Evolutionary conservation across 805 yeast species (phyloP), one percentile per base, ranked within the genome.

Genomic region (Yarrowia sp.): DNA sequence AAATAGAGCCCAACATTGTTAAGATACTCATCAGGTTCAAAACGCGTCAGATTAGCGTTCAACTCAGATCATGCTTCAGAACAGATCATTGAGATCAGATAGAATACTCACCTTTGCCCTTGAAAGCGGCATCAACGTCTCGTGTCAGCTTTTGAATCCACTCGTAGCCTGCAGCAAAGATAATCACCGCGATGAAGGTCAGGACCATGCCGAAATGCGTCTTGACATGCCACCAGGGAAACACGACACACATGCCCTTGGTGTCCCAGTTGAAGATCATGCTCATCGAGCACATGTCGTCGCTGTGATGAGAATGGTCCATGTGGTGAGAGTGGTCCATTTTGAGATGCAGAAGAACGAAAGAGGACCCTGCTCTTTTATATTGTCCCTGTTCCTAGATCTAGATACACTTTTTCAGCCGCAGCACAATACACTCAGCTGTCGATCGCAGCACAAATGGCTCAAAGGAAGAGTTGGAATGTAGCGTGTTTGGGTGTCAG

Each of bases 181-280:
- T 64, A 0, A 77, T 77, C 24, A 88, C 77, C 0, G 80, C 78
- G 0, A 81, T 10, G 36, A 87, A 69, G 1, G 90, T 79, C 6
- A 82, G 62, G 1, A 86, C 7, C 51, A 89, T 79, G 6, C 83
- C 85, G 2, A 72, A 41, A 6, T 74, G 68, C 0, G 85, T 80
- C 51, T 76, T 77, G 61, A 89, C 81, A 67, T 87, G 93, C 96
- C 96, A 89, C 88, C 92, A 86, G 62, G 76, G 74, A 71, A 86
- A 87, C 9, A 89, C 80, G 9, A 89, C 82, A 70, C 96, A 89
- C 6, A 88, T 78, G 70, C 88, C 81, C 58, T 80, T 75, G 74
- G 87, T 86, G 65, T 84, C 83, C 92, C 94, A 89, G 6, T 91
- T 87, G 70, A 89, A 86, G 7, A 86, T 68, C 94, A 88, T 89